phyloP scores from a whole-genome alignment of 176 grass and related monocot species.

The Saccharum spontaneum region DNA sequence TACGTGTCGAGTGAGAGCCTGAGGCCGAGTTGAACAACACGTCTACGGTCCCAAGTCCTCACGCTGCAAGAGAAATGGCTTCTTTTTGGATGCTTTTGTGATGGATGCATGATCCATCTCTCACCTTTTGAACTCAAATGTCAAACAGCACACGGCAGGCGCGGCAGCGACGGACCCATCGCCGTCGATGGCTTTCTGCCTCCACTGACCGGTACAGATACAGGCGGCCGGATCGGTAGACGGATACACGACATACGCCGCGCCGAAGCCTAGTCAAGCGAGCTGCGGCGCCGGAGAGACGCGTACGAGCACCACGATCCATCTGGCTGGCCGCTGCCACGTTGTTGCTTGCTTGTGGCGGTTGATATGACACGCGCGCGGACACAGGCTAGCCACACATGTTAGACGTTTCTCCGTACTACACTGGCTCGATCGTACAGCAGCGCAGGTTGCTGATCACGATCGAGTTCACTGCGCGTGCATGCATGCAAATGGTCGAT shows the following conservation, averaged over 20 bases:
- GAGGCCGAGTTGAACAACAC: neutral
- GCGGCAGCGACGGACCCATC: conserved; percentile 24
- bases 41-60: neutral
- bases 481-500: neutral
- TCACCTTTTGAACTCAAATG: conserved; percentile 46
- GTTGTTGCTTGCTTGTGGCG: too few species aligned
- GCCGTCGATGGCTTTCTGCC: conserved; percentile 64
- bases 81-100: neutral
- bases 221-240: neutral
- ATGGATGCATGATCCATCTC: neutral
- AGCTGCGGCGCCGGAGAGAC: neutral
- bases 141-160: conserved; percentile 30
- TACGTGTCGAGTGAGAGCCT: neutral
- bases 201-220: conserved; percentile 60
- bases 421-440: neutral
- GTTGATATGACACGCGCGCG: neutral
- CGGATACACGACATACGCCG: neutral
- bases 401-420: neutral
- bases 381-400: neutral
- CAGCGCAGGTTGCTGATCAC: neutral
- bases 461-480: neutral
- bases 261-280: neutral
- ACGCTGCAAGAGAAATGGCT: neutral
- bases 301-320: neutral
- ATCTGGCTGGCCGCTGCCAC: neutral